Conservation (phyloP, 371 early-diverging fungal genomes). For the Circinella minor region DNA sequence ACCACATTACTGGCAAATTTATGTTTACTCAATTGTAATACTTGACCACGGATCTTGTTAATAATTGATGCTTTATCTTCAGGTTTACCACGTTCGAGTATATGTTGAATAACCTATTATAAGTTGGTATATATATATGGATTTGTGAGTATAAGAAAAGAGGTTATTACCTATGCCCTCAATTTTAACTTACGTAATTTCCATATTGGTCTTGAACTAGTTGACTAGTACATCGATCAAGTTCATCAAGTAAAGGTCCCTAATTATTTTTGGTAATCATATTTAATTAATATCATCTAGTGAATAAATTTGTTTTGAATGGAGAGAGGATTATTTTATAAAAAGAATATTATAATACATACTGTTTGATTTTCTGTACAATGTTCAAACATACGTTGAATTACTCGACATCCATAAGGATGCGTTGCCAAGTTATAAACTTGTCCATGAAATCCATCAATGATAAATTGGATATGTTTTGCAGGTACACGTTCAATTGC, state of each 20-base stretch:
- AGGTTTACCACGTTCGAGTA: conserved; percentile 93
- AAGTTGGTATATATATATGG: not conserved
- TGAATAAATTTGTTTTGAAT: no score
- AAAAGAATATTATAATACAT: conserved; percentile 22
- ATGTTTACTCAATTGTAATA: conserved; percentile 91
- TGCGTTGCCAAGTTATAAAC: conserved; percentile 97
- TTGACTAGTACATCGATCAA: conserved; percentile 87
- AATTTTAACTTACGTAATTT: conserved; percentile 67
- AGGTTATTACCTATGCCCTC: no score
- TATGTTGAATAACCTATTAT: conserved; percentile 86
- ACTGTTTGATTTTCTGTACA: conserved; percentile 88
- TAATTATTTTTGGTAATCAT: conserved; percentile 5
- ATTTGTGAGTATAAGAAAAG: not conserved
- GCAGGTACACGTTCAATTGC: conserved; percentile 98
- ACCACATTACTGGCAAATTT: conserved; percentile 99
- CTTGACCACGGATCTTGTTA: conserved; percentile 88
- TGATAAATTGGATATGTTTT: conserved; percentile 93
- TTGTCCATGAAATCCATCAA: conserved; percentile 97
- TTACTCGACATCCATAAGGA: conserved; percentile 99
- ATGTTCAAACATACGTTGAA: conserved; percentile 99
- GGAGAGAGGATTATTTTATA: no score
- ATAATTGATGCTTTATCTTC: conserved; percentile 87
- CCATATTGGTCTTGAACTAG: conserved; percentile 99
- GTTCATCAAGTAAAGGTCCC: conserved; percentile 89
- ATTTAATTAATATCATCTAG: no score